These are phyloP conservation scores for Phialocephala subalpina DNA, from an alignment of 2,329 filamentous ascomycete species.

Conservation along the genomic window DNA sequence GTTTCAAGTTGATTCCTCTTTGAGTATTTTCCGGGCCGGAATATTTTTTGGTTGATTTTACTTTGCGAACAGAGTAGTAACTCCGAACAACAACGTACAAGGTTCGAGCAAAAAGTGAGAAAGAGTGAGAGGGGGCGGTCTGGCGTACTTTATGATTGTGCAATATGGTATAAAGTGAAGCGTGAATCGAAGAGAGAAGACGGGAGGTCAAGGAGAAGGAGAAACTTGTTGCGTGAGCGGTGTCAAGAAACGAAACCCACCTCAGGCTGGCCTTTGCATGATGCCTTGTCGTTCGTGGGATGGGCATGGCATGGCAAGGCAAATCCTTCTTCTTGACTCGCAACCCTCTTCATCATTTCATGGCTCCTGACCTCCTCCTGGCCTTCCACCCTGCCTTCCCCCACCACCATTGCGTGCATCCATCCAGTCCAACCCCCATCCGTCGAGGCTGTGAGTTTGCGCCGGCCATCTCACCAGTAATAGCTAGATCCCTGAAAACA, in stretches of 20 bases:
- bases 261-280: neutral
- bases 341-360: neutral
- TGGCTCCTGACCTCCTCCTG: conserved; percentile 5
- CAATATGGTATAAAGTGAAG: neutral
- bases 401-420: neutral
- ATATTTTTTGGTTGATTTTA: conserved; percentile 10
- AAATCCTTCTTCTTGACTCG: neutral
- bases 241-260: conserved; percentile 23
- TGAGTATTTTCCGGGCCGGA: conserved; percentile 21
- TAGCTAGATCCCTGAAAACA: neutral
- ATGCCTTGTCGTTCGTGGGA: neutral
- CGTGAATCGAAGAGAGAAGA: neutral
- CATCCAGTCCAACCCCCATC: neutral
- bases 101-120: conserved; percentile 4
- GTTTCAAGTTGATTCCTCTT: conserved; percentile 32
- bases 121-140: conserved; percentile 1
- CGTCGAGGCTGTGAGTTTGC: conserved; percentile 4
- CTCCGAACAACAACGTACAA: neutral
- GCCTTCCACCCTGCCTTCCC: neutral
- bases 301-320: no score
- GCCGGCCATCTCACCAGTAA: neutral
- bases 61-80: conserved; percentile 2
- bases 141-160: conserved; percentile 7
- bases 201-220: conserved; percentile 8
- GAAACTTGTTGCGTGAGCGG: conserved; percentile 26